Evolutionary conservation across 2,329 filamentous ascomycete species (phyloP).

Genomic region (Cytospora chrysosperma): DNA sequence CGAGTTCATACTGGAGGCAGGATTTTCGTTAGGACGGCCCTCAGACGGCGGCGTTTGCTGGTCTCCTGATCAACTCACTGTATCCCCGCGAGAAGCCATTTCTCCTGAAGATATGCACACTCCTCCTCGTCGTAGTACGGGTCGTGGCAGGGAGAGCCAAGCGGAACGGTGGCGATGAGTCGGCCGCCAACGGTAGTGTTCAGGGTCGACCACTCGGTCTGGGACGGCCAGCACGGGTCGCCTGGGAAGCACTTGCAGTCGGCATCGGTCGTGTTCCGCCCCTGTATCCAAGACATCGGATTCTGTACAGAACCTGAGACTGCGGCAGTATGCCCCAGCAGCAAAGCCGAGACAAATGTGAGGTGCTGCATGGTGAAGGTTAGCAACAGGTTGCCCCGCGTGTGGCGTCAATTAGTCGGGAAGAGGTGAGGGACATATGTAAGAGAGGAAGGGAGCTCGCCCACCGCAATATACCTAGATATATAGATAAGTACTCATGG

Average conservation of each 20-base stretch:
- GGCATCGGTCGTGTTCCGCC: background rate
- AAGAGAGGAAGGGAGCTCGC: background rate
- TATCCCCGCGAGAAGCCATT: constrained; percentile 39
- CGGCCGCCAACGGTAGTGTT: constrained; percentile 49
- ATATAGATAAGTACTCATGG: background rate
- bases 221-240: constrained; percentile 50
- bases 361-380: background rate
- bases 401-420: background rate
- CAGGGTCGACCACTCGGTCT: constrained; percentile 42
- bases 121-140: constrained; percentile 37
- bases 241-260: constrained; percentile 41
- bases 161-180: constrained; percentile 48
- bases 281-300: background rate
- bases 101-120: constrained; percentile 36
- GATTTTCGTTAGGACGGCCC: too few relatives aligned
- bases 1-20: constrained; percentile 29
- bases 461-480: too few relatives aligned
- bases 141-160: constrained; percentile 46
- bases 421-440: background rate
- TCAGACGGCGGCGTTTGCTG: background rate
- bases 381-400: background rate
- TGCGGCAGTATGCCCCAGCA: background rate
- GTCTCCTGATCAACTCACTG: constrained; percentile 31
- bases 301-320: background rate
- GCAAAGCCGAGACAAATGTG: background rate